Percentiles rank a stretch among this genome's conserved stretches.
These are phyloP conservation scores for Violaceomyces palustris DNA, from an alignment of 1,284 basidiomycete species.

Conservation along the genomic window DNA sequence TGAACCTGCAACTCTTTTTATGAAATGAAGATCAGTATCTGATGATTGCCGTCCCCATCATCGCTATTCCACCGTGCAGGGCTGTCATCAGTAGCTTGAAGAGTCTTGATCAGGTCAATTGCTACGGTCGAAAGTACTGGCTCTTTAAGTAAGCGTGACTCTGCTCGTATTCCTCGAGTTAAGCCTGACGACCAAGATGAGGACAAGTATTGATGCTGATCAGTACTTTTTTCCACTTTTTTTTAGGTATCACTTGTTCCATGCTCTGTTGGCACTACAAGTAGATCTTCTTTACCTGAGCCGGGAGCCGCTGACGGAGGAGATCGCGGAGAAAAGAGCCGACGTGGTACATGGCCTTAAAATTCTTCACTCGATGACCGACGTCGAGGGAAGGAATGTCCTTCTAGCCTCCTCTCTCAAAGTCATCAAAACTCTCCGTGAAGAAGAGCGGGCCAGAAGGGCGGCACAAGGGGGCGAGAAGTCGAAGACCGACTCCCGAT, in stretches of 20 bases:
- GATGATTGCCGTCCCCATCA: no score
- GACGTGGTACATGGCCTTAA: slow-evolving; percentile 25
- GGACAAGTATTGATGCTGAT: not conserved
- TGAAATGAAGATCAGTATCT: no score
- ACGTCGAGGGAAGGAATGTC: slow-evolving; percentile 22
- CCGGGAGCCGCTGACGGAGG: slow-evolving; percentile 13
- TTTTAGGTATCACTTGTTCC: slow-evolving; percentile 31
- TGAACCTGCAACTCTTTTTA: no score
- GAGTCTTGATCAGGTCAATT: slow-evolving; percentile 12
- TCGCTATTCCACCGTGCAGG: no score
- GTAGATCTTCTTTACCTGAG: slow-evolving; percentile 22
- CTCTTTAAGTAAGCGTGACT: slow-evolving; percentile 30
- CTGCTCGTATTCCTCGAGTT: no score
- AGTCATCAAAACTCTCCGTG: slow-evolving; percentile 26
- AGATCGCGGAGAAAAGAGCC: slow-evolving; percentile 18
- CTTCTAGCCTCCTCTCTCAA: slow-evolving; percentile 24
- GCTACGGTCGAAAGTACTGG: slow-evolving; percentile 21
- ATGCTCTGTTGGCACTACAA: slow-evolving; percentile 24
- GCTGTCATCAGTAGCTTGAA: slow-evolving; percentile 19
- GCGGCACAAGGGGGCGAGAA: not conserved
- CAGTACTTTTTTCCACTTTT: no score
- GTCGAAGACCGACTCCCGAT: no score
- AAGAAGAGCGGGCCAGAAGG: slow-evolving; percentile 19
- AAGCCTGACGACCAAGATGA: no score
- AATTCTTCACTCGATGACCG: slow-evolving; percentile 25